phyloP scores from a whole-genome alignment of 495 filamentous ascomycete genomes.

The Daldinia childiae region DNA sequence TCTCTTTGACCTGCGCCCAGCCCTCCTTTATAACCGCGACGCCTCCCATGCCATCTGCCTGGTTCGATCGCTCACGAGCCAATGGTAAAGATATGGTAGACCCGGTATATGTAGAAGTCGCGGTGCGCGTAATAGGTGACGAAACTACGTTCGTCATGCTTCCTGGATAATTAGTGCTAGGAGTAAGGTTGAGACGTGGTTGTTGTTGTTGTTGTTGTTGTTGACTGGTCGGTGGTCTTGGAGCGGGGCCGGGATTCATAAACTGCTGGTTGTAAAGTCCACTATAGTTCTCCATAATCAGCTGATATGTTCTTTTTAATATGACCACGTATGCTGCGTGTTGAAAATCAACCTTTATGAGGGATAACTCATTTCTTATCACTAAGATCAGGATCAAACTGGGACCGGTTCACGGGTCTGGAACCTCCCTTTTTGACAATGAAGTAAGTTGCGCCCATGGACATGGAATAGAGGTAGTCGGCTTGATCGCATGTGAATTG shows the following conservation, averaged over 20 bases:
- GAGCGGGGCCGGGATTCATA: slow-evolving; percentile 96
- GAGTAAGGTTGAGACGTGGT: slow-evolving; percentile 79
- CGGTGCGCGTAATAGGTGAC: slow-evolving; percentile 65
- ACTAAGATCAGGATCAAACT: neutral
- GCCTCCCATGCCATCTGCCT: slow-evolving; percentile 68
- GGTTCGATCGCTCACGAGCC: slow-evolving; percentile 67
- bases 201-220: slow-evolving; percentile 61
- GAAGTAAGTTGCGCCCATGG: neutral
- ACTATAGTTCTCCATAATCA: slow-evolving; percentile 34
- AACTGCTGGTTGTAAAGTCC: slow-evolving; percentile 79
- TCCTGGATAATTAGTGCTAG: slow-evolving; percentile 74
- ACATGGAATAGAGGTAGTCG: neutral
- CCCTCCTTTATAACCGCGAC: slow-evolving; percentile 87
- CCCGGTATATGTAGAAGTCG: slow-evolving; percentile 68
- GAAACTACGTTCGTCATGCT: slow-evolving; percentile 80
- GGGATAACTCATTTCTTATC: neutral
- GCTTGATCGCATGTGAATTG: slow-evolving; percentile 9
- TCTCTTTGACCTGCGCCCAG: slow-evolving; percentile 84
- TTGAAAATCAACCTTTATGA: neutral
- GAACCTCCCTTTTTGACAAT: neutral
- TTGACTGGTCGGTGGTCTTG: slow-evolving; percentile 80
- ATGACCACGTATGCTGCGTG: neutral
- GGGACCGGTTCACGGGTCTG: neutral
- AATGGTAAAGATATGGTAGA: slow-evolving; percentile 76
- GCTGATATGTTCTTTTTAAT: slow-evolving; percentile 7